Evolutionary conservation across 352 stramenopile species (phyloP), one percentile per base, ranked within the genome.

Genomic region (Thalassiosira allenii): DNA sequence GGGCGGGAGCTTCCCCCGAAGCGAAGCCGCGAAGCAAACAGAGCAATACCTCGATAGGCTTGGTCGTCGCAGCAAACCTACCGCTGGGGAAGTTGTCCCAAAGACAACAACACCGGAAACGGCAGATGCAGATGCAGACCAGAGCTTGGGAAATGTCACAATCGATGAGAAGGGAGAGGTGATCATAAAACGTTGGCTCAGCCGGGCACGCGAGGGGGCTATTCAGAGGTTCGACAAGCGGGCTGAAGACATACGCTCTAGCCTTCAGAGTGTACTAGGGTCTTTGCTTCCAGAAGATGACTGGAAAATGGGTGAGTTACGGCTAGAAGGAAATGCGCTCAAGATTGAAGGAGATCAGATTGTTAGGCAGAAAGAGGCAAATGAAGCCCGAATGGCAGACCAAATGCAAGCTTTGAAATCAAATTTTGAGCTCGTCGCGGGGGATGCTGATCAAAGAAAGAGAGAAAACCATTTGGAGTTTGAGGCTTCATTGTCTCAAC

Each of bases 31-130:
- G 6, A 82, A 90, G 44, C 85, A 98, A 73, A 98, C 98, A 92
- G 94, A 98, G 79, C 79, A 77, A 20, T 98, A 98, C 75, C 95
- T 97, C 2, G 94, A 97, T 76, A 93, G 91, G 61, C 96, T 98
- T 88, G 95, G 95, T 12, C 82, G 87, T 11, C 82, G 87, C 64
- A n/a, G n/a, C n/a, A n/a, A n/a, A n/a, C n/a, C n/a, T n/a, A n/a
- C n/a, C n/a, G n/a, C n/a, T n/a, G n/a, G n/a, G n/a, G n/a, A n/a
- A n/a, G n/a, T n/a, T n/a, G n/a, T n/a, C n/a, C 81, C 63, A n/a
- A 94, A 93, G 79, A 63, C 85, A 12, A 62, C 29, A n/a, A 56
- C 62, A n/a, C 59, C 76, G 14, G 85, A 83, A 71, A 57, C 59
- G 9, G 63, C 76, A 17, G 79, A 91, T 52, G 62, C 72, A 56